Evolutionary conservation across 768 basidiomycete species (phyloP).

Genomic region (Pleurotus eryngii): DNA sequence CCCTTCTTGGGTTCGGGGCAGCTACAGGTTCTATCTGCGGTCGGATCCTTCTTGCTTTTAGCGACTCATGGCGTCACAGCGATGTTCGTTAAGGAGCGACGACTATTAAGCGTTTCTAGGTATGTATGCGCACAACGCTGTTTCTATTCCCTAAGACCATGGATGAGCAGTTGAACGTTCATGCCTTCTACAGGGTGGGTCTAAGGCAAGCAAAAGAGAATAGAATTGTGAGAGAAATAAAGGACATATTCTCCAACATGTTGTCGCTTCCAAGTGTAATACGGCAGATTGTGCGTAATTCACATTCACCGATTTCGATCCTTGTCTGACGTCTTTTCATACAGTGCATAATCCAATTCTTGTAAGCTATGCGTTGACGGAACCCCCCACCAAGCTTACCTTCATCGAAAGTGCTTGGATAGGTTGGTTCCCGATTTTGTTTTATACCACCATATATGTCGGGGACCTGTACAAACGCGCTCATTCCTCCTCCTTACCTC

Average conservation of each 20-base stretch:
- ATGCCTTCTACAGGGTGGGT: not conserved
- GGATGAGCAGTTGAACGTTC: not conserved
- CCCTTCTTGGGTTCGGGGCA: constrained; percentile 80
- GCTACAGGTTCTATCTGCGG: constrained; percentile 74
- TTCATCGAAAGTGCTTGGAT: constrained; percentile 60
- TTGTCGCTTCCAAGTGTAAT: constrained; percentile 70
- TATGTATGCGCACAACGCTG: not conserved
- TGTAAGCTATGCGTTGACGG: constrained; percentile 40
- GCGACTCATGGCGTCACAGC: constrained; percentile 63
- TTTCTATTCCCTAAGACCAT: not conserved
- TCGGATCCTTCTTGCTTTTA: constrained; percentile 69
- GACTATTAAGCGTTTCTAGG: constrained; percentile 49
- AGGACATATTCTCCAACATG: constrained; percentile 70
- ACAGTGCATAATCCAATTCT: constrained; percentile 78
- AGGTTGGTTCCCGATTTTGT: constrained; percentile 90
- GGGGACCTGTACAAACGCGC: constrained; percentile 77
- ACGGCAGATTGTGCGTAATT: constrained; percentile 68
- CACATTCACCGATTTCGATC: not conserved
- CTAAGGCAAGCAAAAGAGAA: constrained; percentile 15
- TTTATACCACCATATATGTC: constrained; percentile 85
- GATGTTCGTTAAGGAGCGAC: constrained; percentile 57
- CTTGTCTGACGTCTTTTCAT: not conserved
- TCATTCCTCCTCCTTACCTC: constrained; percentile 20
- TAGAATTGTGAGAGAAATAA: constrained; percentile 42
- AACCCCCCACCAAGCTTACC: not conserved